Base-by-base conservation (phyloP, 352 stramenopile species). In the Pythium apleroticum region DNA sequence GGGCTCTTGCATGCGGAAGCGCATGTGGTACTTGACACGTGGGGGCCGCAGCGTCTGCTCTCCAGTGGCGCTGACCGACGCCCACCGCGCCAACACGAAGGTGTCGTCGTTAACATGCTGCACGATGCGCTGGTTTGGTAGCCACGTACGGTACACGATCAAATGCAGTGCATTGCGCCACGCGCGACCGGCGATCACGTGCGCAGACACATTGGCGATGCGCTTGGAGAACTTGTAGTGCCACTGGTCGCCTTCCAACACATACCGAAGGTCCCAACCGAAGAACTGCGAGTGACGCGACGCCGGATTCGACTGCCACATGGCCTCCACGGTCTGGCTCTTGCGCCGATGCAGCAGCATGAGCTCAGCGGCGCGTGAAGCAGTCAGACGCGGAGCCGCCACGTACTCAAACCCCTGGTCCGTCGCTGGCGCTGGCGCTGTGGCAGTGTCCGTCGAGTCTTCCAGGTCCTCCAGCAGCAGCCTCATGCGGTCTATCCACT, bases 61-160 rank as follows among this genome's bases (percentile, higher is more conserved):
- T 33, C 30, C 30, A 9, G 11, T 45, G 3, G 37, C 15, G 9
- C 11, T 49, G 54, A 68, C 72, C 25, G 30, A 33, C 30, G 30
- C 43, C 43, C 43, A 45, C 37, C 37, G 62, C 70, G 28, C 63
- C 58, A 41, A 63, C 66, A 88, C 69, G 72, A 81, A 88, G 22
- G 75, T 86, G 58, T 85, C 74, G 17, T 86, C 72, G 56, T 86
- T 88, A 24, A 86, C 31, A 9, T 43, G 17, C 57, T 83, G 73
- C 25, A 77, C 57, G 27, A 88, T 65, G 46, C 46, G 63, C 1
- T 33, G 48, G 15, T 48, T 6, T 15, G 57, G 52, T 0, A 58
- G 39, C 30, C 57, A 46, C 30, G 56, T 79, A 49, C 79, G 75
- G 46, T 88, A 88, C 15, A 63, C 76, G 31, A 78, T 62, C 46